These are phyloP conservation scores for Leishmania braziliensis DNA, from an alignment of 208 protist genomes.

Conservation along the genomic window DNA sequence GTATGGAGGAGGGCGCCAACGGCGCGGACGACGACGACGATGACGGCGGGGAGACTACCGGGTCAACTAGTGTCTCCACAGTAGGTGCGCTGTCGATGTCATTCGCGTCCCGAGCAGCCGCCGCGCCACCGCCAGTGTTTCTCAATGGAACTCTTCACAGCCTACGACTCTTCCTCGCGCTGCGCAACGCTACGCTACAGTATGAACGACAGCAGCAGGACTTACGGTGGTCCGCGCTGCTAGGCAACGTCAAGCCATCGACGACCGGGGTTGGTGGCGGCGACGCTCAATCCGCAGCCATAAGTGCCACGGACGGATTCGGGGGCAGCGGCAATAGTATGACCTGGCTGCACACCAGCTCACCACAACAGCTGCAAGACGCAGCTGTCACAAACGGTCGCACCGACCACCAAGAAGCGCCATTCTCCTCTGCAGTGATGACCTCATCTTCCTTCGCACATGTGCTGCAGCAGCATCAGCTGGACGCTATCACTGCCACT, in stretches of 20 bases:
- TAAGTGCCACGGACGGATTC: not conserved
- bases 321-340: not conserved
- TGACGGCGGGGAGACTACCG: not conserved
- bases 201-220: constrained; percentile 31
- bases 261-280: not conserved
- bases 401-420: not conserved
- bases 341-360: not conserved
- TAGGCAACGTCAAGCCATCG: not conserved
- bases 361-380: not conserved
- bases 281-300: not conserved
- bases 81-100: not conserved
- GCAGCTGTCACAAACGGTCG: not conserved
- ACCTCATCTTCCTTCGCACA: constrained; percentile 9
- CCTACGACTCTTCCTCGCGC: constrained; percentile 22
- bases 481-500: constrained; percentile 37
- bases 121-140: constrained; percentile 11
- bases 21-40: not conserved
- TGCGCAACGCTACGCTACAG: constrained; percentile 25
- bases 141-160: constrained; percentile 21
- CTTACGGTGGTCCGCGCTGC: constrained; percentile 23
- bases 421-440: not conserved
- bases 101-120: not conserved
- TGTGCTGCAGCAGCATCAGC: constrained; percentile 25
- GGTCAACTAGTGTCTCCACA: not conserved
- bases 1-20: not conserved